Conservation (phyloP, 2,329 filamentous ascomycete species). For the Didymella keratinophila region DNA sequence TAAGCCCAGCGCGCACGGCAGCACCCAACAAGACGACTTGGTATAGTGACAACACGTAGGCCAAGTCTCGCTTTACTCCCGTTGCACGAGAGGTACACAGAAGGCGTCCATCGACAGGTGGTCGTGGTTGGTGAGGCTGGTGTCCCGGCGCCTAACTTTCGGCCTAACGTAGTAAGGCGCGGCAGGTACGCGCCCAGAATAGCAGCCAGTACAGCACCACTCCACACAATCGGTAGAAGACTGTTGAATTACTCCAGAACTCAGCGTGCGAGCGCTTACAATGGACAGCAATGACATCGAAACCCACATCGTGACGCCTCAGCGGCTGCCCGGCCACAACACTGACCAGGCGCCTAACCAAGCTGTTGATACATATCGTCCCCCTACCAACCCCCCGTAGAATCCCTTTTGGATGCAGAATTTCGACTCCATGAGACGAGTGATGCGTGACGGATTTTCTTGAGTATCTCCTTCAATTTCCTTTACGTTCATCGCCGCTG, state of each 20-base stretch:
- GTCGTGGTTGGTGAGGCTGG: conserved; percentile 30
- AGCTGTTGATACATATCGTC: conserved; percentile 46
- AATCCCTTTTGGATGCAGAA: conserved; percentile 36
- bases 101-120: conserved; percentile 33
- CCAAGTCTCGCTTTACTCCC: conserved; percentile 43
- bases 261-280: conserved; percentile 45
- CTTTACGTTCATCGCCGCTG: conserved; percentile 45
- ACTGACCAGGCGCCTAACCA: conserved; percentile 43
- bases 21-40: conserved; percentile 22
- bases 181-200: conserved; percentile 41
- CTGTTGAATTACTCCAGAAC: conserved; percentile 34
- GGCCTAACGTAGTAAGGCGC: conserved; percentile 34
- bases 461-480: conserved; percentile 49
- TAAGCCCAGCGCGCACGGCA: conserved; percentile 20
- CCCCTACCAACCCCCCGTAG: conserved; percentile 40
- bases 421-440: conserved; percentile 46
- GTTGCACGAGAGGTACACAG: conserved; percentile 28
- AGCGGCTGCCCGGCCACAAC: conserved; percentile 46
- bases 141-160: conserved; percentile 39
- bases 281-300: conserved; percentile 39
- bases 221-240: conserved; percentile 33
- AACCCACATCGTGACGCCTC: conserved; percentile 44
- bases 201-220: conserved; percentile 41
- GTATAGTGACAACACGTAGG: conserved; percentile 39
- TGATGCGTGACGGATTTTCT: conserved; percentile 48